Conservation (phyloP, 2,329 filamentous ascomycete genomes). For the Cladosporium sp. region DNA sequence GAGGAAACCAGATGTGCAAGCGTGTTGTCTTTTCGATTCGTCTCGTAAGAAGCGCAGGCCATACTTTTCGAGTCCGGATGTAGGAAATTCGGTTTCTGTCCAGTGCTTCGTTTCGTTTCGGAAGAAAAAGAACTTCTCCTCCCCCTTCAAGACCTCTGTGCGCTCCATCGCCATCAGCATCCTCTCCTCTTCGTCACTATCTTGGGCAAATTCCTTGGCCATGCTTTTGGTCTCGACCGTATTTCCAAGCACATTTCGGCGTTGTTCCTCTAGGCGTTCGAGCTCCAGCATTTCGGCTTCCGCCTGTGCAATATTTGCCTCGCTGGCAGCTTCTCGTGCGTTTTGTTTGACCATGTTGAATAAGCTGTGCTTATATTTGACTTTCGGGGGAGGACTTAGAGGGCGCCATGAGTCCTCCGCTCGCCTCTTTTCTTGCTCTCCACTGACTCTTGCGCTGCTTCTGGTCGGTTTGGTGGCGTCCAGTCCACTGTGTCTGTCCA, state of each 20-base stretch:
- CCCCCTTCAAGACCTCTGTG: constrained; percentile 54
- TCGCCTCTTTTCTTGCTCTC: constrained; percentile 7
- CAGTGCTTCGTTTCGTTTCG: constrained; percentile 18
- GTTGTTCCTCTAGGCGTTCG: constrained; percentile 15
- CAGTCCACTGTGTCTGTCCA: neutral
- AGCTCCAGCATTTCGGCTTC: constrained; percentile 17
- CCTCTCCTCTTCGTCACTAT: constrained; percentile 45
- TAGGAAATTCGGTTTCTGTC: neutral
- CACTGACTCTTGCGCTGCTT: constrained; percentile 7
- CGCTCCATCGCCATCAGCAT: constrained; percentile 55
- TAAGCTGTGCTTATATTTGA: constrained; percentile 28
- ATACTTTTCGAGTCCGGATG: neutral
- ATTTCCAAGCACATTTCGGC: constrained; percentile 13
- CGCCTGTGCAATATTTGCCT: constrained; percentile 24
- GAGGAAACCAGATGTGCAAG: constrained; percentile 41
- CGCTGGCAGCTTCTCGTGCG: constrained; percentile 21
- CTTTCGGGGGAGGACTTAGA: constrained; percentile 18
- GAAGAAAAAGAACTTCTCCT: constrained; percentile 59
- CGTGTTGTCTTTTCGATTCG: constrained; percentile 32
- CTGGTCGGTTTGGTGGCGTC: neutral
- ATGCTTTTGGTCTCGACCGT: constrained; percentile 16
- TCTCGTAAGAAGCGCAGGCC: constrained; percentile 25
- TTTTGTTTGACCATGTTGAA: constrained; percentile 24
- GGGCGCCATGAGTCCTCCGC: constrained; percentile 10
- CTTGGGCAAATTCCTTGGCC: constrained; percentile 39